Conservation (phyloP, 768 basidiomycete genomes). For the Boletus huronensis region DNA sequence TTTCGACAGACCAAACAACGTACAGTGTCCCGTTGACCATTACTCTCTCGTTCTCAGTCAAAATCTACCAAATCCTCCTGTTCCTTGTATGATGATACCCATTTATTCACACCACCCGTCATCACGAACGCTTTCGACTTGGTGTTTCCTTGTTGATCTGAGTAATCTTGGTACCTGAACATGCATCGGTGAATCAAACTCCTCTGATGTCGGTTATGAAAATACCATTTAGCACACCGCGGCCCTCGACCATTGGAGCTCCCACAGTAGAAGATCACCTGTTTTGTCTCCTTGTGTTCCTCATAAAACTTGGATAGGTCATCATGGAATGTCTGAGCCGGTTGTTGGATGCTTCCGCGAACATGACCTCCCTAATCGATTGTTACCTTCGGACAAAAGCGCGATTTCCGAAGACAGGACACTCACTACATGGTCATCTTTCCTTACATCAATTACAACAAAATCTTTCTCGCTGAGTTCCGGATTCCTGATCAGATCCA, state of each 20-base stretch:
- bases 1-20: neutral
- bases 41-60: constrained; percentile 7
- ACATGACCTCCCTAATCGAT: constrained; percentile 49
- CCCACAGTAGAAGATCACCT: constrained; percentile 54
- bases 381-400: neutral
- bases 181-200: neutral
- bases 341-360: constrained; percentile 45
- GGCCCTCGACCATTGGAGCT: constrained; percentile 52
- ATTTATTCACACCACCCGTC: constrained; percentile 42
- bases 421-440: constrained; percentile 44
- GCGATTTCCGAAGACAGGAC: neutral
- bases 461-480: constrained; percentile 23
- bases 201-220: neutral
- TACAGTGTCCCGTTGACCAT: neutral
- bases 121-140: constrained; percentile 41
- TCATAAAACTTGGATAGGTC: constrained; percentile 41
- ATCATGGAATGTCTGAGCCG: constrained; percentile 50
- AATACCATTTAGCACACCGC: constrained; percentile 54
- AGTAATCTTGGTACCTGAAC: constrained; percentile 49
- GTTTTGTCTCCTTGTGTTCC: constrained; percentile 35
- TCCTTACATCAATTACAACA: constrained; percentile 50
- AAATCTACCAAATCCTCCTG: constrained; percentile 24
- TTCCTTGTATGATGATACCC: constrained; percentile 31
- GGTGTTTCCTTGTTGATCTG: constrained; percentile 31
- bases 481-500: constrained; percentile 24